These are phyloP conservation scores for Cordyceps cateniannulata DNA, from an alignment of 2,329 filamentous ascomycete genomes.

Conservation along the genomic window DNA sequence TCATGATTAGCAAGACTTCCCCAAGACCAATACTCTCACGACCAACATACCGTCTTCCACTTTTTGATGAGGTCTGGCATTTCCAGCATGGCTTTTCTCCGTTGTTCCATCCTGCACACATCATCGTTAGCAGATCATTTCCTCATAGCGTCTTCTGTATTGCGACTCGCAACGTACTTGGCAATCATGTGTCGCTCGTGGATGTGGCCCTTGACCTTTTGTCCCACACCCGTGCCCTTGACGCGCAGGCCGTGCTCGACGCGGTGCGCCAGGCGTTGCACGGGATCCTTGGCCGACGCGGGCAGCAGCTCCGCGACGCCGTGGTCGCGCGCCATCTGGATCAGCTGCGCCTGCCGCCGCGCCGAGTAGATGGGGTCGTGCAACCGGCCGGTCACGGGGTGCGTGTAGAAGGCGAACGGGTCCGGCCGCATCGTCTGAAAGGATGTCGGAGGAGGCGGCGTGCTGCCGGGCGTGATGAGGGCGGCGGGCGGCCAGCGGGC, in stretches of 20 bases:
- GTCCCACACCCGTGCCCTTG: slow-evolving; percentile 87
- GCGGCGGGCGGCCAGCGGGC: slow-evolving; percentile 74
- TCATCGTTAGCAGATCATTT: slow-evolving; percentile 23
- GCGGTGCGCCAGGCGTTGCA: slow-evolving; percentile 61
- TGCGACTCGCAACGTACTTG: slow-evolving; percentile 59
- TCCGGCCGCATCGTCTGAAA: slow-evolving; percentile 58
- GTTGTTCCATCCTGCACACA: slow-evolving; percentile 65
- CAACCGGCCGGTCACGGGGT: slow-evolving; percentile 75
- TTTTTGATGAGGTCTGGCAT: slow-evolving; percentile 89
- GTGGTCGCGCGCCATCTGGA: slow-evolving; percentile 73
- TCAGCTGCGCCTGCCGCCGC: slow-evolving; percentile 81
- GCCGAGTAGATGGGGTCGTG: slow-evolving; percentile 77
- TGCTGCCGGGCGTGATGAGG: slow-evolving; percentile 42
- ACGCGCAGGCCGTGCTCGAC: slow-evolving; percentile 76
- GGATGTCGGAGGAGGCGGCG: slow-evolving; percentile 38
- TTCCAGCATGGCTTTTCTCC: slow-evolving; percentile 84
- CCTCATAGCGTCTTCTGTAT: background rate
- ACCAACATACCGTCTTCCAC: slow-evolving; percentile 79
- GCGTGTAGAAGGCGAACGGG: slow-evolving; percentile 75
- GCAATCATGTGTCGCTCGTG: slow-evolving; percentile 82
- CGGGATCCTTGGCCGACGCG: slow-evolving; percentile 67
- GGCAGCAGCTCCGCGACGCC: slow-evolving; percentile 79
- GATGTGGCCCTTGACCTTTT: slow-evolving; percentile 90
- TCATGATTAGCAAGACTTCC: slow-evolving; percentile 26
- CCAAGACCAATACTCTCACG: background rate